Evolutionary conservation across 2,329 filamentous ascomycete genomes (phyloP), one percentile per base, ranked within the genome.

Genomic region (Mollisia scopiformis): DNA sequence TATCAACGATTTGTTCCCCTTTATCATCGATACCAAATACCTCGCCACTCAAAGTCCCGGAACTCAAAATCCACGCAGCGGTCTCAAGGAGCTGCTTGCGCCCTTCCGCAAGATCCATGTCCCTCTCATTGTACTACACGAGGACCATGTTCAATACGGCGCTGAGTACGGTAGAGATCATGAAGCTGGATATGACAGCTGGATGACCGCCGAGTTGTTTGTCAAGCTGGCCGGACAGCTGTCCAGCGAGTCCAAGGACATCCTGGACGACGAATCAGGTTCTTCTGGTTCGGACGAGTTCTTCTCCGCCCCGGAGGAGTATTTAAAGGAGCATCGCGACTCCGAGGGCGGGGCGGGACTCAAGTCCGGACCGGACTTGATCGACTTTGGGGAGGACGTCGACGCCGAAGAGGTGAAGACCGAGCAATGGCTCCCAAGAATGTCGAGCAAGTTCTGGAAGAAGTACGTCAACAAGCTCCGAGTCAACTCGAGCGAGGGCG

Each of bases 161-260:
- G 47, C 59, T n/a, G 46, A 33, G 2, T 57, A 58, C 50, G 66
- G 65, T 8, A 70, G 67, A 50, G 66, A 62, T 10, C 86, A 88
- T 58, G 81, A 87, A 66, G 86, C 86, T 6, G 87, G 85, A 13
- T 88, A 80, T 64, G 86, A 88, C 69, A 86, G 83, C 60, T 77
- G 68, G 65, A 79, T 80, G 72, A 81, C 79, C 0, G 77, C 77
- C 0, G 69, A 75, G 11, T 69, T 80, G 1, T 77, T 80, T 49
- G 60, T 75, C 53, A 77, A 76, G 54, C 61, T 75, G 11, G 61
- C 67, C 3, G 61, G 66, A 1, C 67, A 71, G 19, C 54, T 69
- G 14, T 64, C 68, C 55, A 52, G 54, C 43, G 61, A 69, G 37
- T 47, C 57, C 39, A 59, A 60, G 30, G 58, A 57, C 11, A n/a